These are phyloP conservation scores for Cercophora sp. DNA, from an alignment of 495 filamentous ascomycete genomes.

Conservation along the genomic window DNA sequence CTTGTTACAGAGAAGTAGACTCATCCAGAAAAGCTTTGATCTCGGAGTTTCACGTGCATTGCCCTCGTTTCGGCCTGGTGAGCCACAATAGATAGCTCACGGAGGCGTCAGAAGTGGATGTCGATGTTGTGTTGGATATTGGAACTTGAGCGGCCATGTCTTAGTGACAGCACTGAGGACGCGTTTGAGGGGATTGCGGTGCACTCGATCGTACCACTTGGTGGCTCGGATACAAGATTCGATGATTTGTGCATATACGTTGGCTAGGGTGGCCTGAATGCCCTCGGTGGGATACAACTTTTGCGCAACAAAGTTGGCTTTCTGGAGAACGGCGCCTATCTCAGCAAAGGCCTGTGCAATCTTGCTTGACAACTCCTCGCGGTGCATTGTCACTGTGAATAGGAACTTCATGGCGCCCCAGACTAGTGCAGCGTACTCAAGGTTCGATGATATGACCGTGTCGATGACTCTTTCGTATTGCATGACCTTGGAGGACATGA, in stretches of 20 bases:
- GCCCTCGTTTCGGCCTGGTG: conserved; percentile 9
- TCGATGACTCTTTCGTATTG: conserved; percentile 9
- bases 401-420: conserved; percentile 10
- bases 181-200: neutral
- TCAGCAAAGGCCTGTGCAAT: conserved; percentile 26
- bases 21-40: neutral
- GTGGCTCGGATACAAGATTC: conserved; percentile 26
- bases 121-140: conserved; percentile 5
- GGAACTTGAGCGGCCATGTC: conserved; percentile 11
- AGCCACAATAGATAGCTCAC: conserved; percentile 7
- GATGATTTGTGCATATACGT: conserved; percentile 33
- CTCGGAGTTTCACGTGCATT: neutral
- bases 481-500: neutral
- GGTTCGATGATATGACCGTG: conserved; percentile 4
- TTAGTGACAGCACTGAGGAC: conserved; percentile 4
- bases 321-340: conserved; percentile 33
- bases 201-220: conserved; percentile 30
- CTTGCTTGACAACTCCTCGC: conserved; percentile 21
- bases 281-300: conserved; percentile 32
- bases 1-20: neutral
- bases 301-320: conserved; percentile 20
- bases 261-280: conserved; percentile 27
- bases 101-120: neutral
- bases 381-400: conserved; percentile 18
- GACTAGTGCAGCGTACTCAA: conserved; percentile 2